Evolutionary conservation across 768 basidiomycete genomes (phyloP), one percentile per base, ranked within the genome.

Genomic region (Serendipita sp.): DNA sequence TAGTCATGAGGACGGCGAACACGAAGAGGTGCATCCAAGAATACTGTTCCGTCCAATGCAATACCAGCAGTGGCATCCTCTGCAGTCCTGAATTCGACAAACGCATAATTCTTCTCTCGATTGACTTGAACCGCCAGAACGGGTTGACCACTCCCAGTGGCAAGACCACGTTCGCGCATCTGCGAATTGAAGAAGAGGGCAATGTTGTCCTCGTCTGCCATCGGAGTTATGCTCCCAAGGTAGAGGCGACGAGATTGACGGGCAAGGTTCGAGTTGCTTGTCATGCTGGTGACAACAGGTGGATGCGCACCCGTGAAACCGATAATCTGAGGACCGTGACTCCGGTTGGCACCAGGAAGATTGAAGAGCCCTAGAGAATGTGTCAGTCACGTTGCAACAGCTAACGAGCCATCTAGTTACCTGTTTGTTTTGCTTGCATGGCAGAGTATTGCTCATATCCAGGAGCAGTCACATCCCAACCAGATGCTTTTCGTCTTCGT

Each of bases 1-100:
- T 96, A 99, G 72, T 99, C 96, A 74, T 97, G 97, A 44, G 96
- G 96, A 70, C 95, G 84, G 68, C 94, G 90, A 71, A 99, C 92
- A 79, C 96, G 94, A 72, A 99, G 84, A n/a, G 93, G 89, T 5
- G 86, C 86, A 68, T 90, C 94, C 70, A 92, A 83, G 78, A 94
- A 97, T 70, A 96, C 91, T 66, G 94, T 92, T 63, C 94, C 95
- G 71, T 99, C 96, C 70, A 99, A 94, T 11, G 90, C 89, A 86
- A 99, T 91, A 1, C 94, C 96, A 44, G 90, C 84, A 1, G 95
- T 94, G 7, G 94, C 93, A 75, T 98, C 95, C 72, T 97, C 91
- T 7, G 93, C 86, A 68, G 90, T 94, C 65, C 95, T 92, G 81
- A 98, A 98, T 95, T 99, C 96, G 63, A 98, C 89, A 73, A 97